These are phyloP conservation scores for Arachis monticola DNA, from an alignment of 331 rosid genomes.

Conservation along the genomic window DNA sequence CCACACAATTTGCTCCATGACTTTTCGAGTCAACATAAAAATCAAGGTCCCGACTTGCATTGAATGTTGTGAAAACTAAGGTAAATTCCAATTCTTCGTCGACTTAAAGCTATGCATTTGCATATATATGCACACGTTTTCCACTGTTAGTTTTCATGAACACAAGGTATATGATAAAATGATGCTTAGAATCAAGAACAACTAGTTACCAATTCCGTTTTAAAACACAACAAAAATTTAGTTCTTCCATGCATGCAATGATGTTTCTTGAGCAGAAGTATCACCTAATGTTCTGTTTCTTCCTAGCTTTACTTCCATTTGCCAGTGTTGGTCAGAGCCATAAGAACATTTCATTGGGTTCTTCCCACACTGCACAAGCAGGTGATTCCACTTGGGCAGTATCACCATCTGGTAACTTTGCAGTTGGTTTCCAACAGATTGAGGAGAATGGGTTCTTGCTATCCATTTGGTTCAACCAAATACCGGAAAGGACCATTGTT, in stretches of 20 bases:
- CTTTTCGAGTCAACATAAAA: not conserved
- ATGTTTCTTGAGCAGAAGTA: constrained; percentile 19
- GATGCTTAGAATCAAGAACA: not conserved
- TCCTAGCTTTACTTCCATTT: constrained; percentile 24
- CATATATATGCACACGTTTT: not conserved
- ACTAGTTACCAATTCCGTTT: not conserved
- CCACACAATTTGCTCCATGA: not conserved
- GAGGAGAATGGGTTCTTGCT: constrained; percentile 33
- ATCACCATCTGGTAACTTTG: constrained; percentile 38
- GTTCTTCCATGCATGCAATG: not conserved
- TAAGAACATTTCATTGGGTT: constrained; percentile 18
- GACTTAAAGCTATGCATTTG: not conserved
- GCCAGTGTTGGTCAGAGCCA: constrained; percentile 4
- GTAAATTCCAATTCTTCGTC: no score
- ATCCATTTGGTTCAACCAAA: constrained; percentile 40
- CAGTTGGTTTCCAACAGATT: constrained; percentile 38
- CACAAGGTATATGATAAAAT: not conserved
- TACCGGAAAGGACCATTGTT: constrained; percentile 36
- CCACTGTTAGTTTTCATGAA: not conserved
- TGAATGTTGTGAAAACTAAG: no score
- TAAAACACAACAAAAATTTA: not conserved
- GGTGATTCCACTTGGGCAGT: not conserved
- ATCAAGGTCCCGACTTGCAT: not conserved
- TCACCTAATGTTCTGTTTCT: not conserved
- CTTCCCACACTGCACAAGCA: constrained; percentile 9